Conservation (phyloP, 1,284 basidiomycete genomes). For the Pseudozyma pruni region DNA sequence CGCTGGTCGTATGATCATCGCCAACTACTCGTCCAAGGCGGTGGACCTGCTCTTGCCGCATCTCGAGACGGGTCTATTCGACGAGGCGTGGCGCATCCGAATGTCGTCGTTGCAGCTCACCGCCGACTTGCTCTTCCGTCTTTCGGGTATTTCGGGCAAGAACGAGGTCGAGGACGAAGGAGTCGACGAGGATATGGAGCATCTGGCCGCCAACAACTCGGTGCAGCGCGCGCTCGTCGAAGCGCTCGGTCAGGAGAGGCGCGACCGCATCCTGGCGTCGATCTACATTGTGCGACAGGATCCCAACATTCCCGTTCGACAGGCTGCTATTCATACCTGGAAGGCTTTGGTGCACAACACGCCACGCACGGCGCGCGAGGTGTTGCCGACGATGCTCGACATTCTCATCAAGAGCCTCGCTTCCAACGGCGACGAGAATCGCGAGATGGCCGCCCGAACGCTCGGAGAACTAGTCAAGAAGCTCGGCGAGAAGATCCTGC, state of each 20-base stretch:
- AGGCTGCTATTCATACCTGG: slow-evolving; percentile 96
- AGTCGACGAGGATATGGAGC: slow-evolving; percentile 71
- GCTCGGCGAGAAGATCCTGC: slow-evolving; percentile 91
- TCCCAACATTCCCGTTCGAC: slow-evolving; percentile 86
- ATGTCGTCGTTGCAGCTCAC: slow-evolving; percentile 91
- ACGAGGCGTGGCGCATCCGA: slow-evolving; percentile 91
- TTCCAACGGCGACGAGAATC: slow-evolving; percentile 82
- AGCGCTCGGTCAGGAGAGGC: slow-evolving; percentile 85
- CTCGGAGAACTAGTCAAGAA: slow-evolving; percentile 86
- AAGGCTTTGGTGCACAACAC: slow-evolving; percentile 91
- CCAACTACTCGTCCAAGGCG: slow-evolving; percentile 90
- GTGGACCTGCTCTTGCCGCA: slow-evolving; percentile 94
- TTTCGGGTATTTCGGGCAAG: slow-evolving; percentile 96
- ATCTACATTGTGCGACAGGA: slow-evolving; percentile 95
- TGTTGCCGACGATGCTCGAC: slow-evolving; percentile 77
- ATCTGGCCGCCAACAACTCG: slow-evolving; percentile 73
- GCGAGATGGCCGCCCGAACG: slow-evolving; percentile 76
- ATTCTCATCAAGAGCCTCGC: slow-evolving; percentile 80
- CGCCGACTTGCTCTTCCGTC: slow-evolving; percentile 94
- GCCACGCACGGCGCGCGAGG: slow-evolving; percentile 81
- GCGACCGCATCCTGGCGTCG: slow-evolving; percentile 89
- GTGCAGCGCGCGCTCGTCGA: slow-evolving; percentile 82
- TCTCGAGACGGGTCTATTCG: slow-evolving; percentile 94
- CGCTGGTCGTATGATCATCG: slow-evolving; percentile 98
- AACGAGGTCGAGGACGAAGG: slow-evolving; percentile 74